Percentiles rank a stretch among this genome's conserved stretches.
Conservation (phyloP, 2,329 filamentous ascomycete genomes). For the Arthrobotrys iridis region DNA sequence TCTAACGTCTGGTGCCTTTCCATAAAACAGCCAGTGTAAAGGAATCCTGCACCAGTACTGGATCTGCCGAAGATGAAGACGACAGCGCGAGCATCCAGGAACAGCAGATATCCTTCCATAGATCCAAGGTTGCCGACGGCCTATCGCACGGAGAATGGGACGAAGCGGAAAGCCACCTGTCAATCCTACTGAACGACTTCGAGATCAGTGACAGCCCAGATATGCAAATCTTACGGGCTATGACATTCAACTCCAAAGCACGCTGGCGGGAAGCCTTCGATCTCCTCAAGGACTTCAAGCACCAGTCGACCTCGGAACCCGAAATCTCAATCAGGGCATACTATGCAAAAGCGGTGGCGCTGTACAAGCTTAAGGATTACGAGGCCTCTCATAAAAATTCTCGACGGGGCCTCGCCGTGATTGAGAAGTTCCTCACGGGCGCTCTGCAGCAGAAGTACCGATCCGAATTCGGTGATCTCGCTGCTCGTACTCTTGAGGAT, state of each 20-base stretch:
- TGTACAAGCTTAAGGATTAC: constrained; percentile 51
- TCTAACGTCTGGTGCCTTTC: neutral
- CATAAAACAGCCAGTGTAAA: neutral
- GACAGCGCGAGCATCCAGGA: constrained; percentile 10
- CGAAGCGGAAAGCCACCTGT: constrained; percentile 27
- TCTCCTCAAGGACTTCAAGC: constrained; percentile 42
- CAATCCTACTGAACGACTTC: constrained; percentile 29
- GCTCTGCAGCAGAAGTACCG: constrained; percentile 17
- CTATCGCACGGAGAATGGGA: constrained; percentile 43
- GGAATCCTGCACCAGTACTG: neutral
- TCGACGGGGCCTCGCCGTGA: constrained; percentile 33
- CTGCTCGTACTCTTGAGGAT: constrained; percentile 37
- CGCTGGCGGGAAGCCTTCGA: constrained; percentile 40
- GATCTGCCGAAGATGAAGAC: neutral
- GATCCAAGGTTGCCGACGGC: constrained; percentile 32
- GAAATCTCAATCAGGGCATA: constrained; percentile 39
- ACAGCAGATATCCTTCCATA: constrained; percentile 39
- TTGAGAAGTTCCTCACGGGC: constrained; percentile 24
- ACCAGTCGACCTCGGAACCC: constrained; percentile 44
- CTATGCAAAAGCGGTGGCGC: constrained; percentile 46
- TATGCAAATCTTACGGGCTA: constrained; percentile 34
- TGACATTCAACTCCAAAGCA: constrained; percentile 45
- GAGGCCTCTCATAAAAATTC: constrained; percentile 35
- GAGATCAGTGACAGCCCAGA: constrained; percentile 30
- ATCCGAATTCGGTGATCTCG: constrained; percentile 38